Percentiles rank a stretch among this genome's conserved stretches.
Conservation (phyloP, 768 basidiomycete species). For the Filobasidium floriforme region DNA sequence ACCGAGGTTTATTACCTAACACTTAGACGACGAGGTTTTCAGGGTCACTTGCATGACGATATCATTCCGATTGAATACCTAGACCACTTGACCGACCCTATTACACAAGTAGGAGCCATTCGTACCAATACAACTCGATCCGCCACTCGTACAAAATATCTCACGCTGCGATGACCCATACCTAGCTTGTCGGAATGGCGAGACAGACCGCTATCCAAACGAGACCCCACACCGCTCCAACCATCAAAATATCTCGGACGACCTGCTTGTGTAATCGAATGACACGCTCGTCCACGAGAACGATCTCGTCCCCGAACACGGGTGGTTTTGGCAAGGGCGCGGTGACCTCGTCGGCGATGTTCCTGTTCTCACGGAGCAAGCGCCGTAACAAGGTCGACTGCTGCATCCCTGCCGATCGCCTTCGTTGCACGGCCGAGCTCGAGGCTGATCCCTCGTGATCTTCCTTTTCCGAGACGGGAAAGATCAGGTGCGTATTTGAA, state of each 20-base stretch:
- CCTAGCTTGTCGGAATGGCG: slow-evolving; percentile 27
- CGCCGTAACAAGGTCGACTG: not conserved
- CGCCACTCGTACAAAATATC: not conserved
- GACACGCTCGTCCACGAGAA: slow-evolving; percentile 35
- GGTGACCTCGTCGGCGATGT: not conserved
- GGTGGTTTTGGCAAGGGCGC: slow-evolving; percentile 9
- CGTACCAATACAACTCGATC: too few relatives aligned
- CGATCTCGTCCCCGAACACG: slow-evolving; percentile 36
- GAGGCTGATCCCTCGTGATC: not conserved
- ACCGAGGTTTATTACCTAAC: not conserved
- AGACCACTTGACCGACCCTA: too few relatives aligned
- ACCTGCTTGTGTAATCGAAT: slow-evolving; percentile 26
- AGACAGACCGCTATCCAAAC: slow-evolving; percentile 33
- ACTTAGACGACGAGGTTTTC: not conserved
- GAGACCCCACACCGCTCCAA: slow-evolving; percentile 23
- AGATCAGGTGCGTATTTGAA: slow-evolving; percentile 10
- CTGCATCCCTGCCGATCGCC: not conserved
- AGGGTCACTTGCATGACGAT: not conserved
- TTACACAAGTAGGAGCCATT: too few relatives aligned
- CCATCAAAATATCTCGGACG: slow-evolving; percentile 34
- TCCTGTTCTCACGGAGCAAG: slow-evolving; percentile 3
- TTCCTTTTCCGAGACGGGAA: not conserved
- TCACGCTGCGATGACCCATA: not conserved
- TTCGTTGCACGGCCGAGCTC: not conserved
- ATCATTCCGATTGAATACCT: too few relatives aligned